These are phyloP conservation scores for Lodderomyces metapsilosis DNA, from an alignment of 1,139 yeast genomes.

Conservation along the genomic window DNA sequence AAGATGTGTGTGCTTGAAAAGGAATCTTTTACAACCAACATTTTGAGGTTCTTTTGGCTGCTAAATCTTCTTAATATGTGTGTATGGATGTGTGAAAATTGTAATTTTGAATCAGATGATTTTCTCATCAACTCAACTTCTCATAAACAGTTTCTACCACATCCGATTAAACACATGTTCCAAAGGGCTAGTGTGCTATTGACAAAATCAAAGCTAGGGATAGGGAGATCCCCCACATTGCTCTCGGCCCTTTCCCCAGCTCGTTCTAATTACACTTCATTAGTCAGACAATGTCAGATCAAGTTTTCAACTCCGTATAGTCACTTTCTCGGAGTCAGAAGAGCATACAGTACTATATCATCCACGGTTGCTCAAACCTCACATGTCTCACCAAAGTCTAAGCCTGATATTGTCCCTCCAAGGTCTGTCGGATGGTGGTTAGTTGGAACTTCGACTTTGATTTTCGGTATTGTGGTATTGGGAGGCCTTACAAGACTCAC, in stretches of 20 bases:
- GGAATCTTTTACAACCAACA: not conserved
- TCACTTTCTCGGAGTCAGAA: conserved; percentile 1
- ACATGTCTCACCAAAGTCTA: conserved; percentile 10
- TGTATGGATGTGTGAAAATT: conserved; percentile 2
- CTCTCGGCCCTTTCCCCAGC: not conserved
- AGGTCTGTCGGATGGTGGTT: conserved; percentile 83
- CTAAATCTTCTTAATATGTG: not conserved
- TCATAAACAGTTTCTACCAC: too few relatives aligned
- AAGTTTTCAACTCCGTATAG: not conserved
- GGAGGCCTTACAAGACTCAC: conserved; percentile 96
- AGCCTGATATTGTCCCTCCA: conserved; percentile 28
- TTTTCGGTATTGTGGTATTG: conserved; percentile 92
- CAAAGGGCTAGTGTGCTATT: not conserved
- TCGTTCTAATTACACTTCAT: not conserved
- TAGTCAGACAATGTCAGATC: not conserved
- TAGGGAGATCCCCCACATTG: not conserved
- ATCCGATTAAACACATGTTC: too few relatives aligned
- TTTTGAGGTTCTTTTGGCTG: not conserved
- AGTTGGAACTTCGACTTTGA: conserved; percentile 84
- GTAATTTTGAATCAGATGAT: conserved; percentile 7
- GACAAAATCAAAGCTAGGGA: not conserved
- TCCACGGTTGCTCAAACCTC: conserved; percentile 4
- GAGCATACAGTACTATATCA: conserved; percentile 9
- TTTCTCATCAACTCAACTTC: not conserved
- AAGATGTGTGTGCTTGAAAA: too few relatives aligned